Base-by-base conservation (phyloP, 306 rosid genomes). In the Castanea mollissima region DNA sequence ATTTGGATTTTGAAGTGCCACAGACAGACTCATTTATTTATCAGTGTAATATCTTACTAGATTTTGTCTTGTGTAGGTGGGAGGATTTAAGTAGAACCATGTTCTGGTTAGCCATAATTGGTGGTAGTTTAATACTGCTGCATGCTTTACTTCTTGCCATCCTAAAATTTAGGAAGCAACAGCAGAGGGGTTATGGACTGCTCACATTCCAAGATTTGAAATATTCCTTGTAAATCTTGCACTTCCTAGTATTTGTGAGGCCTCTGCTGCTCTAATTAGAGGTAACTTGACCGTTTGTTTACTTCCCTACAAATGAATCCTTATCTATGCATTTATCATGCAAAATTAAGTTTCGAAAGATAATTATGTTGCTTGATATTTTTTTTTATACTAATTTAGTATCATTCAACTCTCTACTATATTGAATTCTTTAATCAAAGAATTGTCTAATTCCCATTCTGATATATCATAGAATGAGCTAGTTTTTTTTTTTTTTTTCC, bases 121-220 rank as follows among this genome's bases (percentile, higher is more conserved):
- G 68, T 75, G 93, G 98, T 32, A 69, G 87, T 74, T 90, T 92
- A 78, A 52, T 91, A 73, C 76, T 91, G 72, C 88, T 91, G 75
- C 98, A 92, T 83, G 65, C 77, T 25, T 77, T 92, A 69, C 88
- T 91, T 76, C 88, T 94, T 46, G 64, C 86, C 9, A 85, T 88
- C 73, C 86, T 92, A 68, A 94, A 88, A 87, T 77, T 84, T 49
- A 85, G 87, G 83, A 90, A 87, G 87, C 27, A 25, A 25, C 1
- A 25, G 63, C 84, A 21, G 75, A 80, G 73, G 63, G 83, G 73
- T 29, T 88, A 89, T 84, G 97, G 97, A 78, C 97, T 95, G 34
- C 92, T 94, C 79, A 77, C 85, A 73, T 90, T 94, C 68, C 97
- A 70, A 90, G 97, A 91, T 87, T 91, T 79, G 97, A 94, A 87